phyloP scores from a whole-genome alignment of 2,329 filamentous ascomycete genomes.

The Samsoniella hepiali region DNA sequence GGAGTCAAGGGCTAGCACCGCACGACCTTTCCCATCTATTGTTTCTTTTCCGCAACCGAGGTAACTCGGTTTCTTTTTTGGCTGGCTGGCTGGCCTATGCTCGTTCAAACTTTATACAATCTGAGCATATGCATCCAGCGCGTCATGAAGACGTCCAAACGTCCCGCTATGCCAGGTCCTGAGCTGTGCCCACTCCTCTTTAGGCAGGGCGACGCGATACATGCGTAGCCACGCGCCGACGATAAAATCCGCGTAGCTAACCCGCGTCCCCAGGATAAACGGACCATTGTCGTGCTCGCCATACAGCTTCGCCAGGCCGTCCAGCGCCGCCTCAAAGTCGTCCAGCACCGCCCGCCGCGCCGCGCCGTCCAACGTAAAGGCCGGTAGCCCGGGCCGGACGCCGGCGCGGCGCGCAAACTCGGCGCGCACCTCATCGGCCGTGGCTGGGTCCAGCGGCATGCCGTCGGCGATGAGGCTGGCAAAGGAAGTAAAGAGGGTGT shows the following conservation, averaged over 20 bases:
- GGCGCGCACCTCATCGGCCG: constrained; percentile 41
- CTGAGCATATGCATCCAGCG: constrained; percentile 5
- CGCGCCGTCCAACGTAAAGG: constrained; percentile 38
- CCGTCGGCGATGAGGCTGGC: constrained; percentile 37
- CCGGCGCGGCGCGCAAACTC: constrained; percentile 49
- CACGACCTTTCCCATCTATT: no score
- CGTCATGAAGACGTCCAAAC: constrained; percentile 12
- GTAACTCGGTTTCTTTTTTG: not conserved
- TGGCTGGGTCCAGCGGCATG: constrained; percentile 51
- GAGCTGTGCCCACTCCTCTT: constrained; percentile 10
- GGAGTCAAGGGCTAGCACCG: no score
- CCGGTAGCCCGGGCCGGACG: constrained; percentile 40
- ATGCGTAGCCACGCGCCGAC: constrained; percentile 43
- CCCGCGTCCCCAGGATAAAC: constrained; percentile 44
- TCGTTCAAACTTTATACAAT: not conserved
- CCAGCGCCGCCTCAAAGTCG: constrained; percentile 41
- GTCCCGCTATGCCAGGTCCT: constrained; percentile 6
- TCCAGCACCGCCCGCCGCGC: constrained; percentile 35
- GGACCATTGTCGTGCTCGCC: constrained; percentile 38
- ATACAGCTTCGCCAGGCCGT: constrained; percentile 42
- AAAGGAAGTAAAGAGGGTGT: constrained; percentile 50
- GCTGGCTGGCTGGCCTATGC: not conserved
- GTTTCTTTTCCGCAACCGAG: no score
- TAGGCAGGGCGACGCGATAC: not conserved
- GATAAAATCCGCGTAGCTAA: constrained; percentile 54